A percentile compares a stretch with the other conserved stretches of the same genome.
phyloP scores from a whole-genome alignment of 768 basidiomycete genomes.

The button mushroom (Agaricus bisporus) region DNA sequence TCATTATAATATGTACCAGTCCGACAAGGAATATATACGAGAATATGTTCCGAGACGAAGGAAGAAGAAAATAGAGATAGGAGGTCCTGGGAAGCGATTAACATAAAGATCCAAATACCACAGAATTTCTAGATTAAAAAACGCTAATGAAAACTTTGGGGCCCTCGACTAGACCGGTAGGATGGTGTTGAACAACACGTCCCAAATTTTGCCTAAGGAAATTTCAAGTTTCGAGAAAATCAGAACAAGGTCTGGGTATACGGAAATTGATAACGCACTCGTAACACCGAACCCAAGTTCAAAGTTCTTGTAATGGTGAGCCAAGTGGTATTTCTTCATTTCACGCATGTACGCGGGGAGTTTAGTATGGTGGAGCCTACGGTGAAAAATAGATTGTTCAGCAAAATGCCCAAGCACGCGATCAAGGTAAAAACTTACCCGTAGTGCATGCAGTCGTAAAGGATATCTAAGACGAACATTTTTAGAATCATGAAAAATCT shows the following conservation, averaged over 20 bases:
- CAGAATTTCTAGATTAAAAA: no score
- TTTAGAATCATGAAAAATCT: neutral
- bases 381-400: conserved; percentile 9
- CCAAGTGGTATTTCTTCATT: conserved; percentile 97
- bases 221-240: neutral
- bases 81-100: no score
- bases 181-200: conserved; percentile 82
- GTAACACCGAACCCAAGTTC: conserved; percentile 97
- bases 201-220: conserved; percentile 82
- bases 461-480: conserved; percentile 43
- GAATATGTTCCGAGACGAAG: no score
- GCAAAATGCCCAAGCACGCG: neutral
- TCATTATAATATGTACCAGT: no score
- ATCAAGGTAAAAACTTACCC: conserved; percentile 45
- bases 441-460: conserved; percentile 92
- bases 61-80: no score
- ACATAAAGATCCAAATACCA: no score
- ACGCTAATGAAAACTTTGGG: no score
- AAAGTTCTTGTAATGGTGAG: conserved; percentile 98
- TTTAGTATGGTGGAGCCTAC: conserved; percentile 76
- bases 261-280: conserved; percentile 39
- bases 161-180: conserved; percentile 41
- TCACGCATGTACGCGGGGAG: conserved; percentile 83
- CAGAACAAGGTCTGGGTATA: neutral
- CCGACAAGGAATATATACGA: no score